phyloP scores from a whole-genome alignment of 192 early-diverging fungal species.

The Backusella circina region DNA sequence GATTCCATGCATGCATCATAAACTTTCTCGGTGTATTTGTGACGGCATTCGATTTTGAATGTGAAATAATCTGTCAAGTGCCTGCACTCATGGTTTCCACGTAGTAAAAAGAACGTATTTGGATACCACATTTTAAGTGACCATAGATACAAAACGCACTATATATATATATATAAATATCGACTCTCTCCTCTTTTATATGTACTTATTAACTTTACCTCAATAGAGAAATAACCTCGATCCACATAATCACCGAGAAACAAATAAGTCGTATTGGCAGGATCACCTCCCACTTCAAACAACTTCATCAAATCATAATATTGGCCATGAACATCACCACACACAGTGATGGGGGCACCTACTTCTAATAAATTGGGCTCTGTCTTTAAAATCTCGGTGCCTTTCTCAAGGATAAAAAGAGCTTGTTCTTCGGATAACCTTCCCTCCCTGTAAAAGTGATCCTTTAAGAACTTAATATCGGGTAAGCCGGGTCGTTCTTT shows the following conservation, averaged over 20 bases:
- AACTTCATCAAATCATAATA: conserved; percentile 98
- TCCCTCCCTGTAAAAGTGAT: conserved; percentile 92
- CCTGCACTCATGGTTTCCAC: conserved; percentile 96
- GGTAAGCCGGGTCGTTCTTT: conserved; percentile 63
- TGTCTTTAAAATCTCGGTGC: conserved; percentile 72
- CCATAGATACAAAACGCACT: conserved; percentile 94
- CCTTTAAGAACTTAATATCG: conserved; percentile 79
- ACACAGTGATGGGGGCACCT: conserved; percentile 91
- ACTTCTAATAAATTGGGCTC: conserved; percentile 88
- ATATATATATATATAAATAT: not conserved
- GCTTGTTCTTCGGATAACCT: conserved; percentile 91
- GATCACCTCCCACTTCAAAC: conserved; percentile 95
- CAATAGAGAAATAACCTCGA: conserved; percentile 95
- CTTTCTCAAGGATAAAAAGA: conserved; percentile 79
- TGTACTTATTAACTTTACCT: conserved; percentile 61
- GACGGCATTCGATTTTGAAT: conserved; percentile 93
- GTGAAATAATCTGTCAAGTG: conserved; percentile 98
- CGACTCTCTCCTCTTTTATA: too few species aligned
- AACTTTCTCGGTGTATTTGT: conserved; percentile 91
- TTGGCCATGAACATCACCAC: conserved; percentile 97
- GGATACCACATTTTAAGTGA: conserved; percentile 92
- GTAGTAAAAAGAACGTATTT: conserved; percentile 77
- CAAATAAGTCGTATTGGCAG: conserved; percentile 84
- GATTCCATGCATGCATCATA: conserved; percentile 91
- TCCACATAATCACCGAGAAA: conserved; percentile 98